Evolutionary conservation across 2,329 filamentous ascomycete genomes (phyloP).

Genomic region (Onygenales sp.): DNA sequence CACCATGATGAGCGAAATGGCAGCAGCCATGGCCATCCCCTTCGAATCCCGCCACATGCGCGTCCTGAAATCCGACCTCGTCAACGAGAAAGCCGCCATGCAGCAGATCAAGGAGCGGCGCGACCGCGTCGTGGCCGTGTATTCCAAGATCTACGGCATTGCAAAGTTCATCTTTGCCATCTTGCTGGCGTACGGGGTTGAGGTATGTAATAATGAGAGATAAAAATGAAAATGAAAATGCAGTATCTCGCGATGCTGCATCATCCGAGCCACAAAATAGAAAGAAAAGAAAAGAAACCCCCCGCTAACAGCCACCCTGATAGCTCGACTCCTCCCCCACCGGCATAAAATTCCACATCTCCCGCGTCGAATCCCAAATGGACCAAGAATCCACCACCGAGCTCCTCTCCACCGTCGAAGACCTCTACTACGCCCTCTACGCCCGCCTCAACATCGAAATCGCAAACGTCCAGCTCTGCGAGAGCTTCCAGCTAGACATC

Average conservation of each 20-base stretch:
- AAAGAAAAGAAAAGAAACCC: background rate
- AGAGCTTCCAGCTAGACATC: conserved; percentile 19
- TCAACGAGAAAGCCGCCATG: too few species aligned
- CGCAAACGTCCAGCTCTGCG: conserved; percentile 25
- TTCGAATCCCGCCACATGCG: too few species aligned
- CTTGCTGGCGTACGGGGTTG: conserved; percentile 24
- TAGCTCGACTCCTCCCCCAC: conserved; percentile 23
- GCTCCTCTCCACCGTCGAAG: conserved; percentile 26
- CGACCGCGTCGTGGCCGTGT: conserved; percentile 20
- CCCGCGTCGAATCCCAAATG: conserved; percentile 21
- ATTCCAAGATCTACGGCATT: conserved; percentile 25
- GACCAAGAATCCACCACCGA: conserved; percentile 17
- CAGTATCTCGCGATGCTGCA: background rate
- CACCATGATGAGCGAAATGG: background rate
- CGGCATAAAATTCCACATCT: conserved; percentile 23
- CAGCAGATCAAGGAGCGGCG: conserved; percentile 13
- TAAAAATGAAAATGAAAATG: background rate
- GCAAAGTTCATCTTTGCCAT: conserved; percentile 26
- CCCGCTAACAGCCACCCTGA: conserved; percentile 5
- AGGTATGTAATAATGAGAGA: conserved; percentile 18
- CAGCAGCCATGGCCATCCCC: too few species aligned
- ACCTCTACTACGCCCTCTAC: conserved; percentile 28
- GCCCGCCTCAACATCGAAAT: conserved; percentile 29
- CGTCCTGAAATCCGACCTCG: too few species aligned
- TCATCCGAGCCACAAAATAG: background rate